Base-by-base conservation (phyloP, 1,284 basidiomycete genomes). In the Volvariella surrecta region DNA sequence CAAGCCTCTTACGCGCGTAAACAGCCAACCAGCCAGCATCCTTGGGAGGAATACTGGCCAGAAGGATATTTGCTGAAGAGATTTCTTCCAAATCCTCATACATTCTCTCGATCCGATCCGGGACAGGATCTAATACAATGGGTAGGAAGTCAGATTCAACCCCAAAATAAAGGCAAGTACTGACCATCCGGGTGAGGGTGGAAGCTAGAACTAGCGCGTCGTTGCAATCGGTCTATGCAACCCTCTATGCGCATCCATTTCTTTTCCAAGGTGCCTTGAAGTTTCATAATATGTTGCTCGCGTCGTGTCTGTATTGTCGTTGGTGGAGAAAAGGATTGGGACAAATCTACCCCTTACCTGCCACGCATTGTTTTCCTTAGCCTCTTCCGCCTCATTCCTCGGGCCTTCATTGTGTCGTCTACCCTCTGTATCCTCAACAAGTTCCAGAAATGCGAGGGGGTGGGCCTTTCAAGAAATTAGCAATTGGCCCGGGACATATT, bases 301-400 rank as follows among this genome's bases (percentile, higher is more conserved):
- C 79, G 68, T 31, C 65, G 71, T 52, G 61, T 64, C 21, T 46
- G 78, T 83, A 50, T 39, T 30, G 43, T 16, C 34, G 21, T 28
- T 24, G 8, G n/a, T 49, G 4, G 4, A 22, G 35, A 30, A 21
- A n/a, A 2, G 13, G 9, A 48, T 19, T 37, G n/a, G 32, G 21
- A 16, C 6, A 16, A 17, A 22, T 19, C 21, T 28, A 41, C 15
- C 13, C 45, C 56, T 37, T 51, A 89, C 89, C 67, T 71, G 72
- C 89, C 90, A 93, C 43, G 69, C 56, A 30, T 82, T 79, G 10
- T 76, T 69, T 3, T 72, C 62, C 18, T 56, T 62, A 4, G 59
- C 60, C 56, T 96, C 91, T 44, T 90, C 89, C 32, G 71, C 76
- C 54, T 80, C 79, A 44, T 72, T 73, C 63, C 82, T 76, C 0